Base-by-base conservation (phyloP, 148 eudicot genomes). In the Gaultheria prostrata region DNA sequence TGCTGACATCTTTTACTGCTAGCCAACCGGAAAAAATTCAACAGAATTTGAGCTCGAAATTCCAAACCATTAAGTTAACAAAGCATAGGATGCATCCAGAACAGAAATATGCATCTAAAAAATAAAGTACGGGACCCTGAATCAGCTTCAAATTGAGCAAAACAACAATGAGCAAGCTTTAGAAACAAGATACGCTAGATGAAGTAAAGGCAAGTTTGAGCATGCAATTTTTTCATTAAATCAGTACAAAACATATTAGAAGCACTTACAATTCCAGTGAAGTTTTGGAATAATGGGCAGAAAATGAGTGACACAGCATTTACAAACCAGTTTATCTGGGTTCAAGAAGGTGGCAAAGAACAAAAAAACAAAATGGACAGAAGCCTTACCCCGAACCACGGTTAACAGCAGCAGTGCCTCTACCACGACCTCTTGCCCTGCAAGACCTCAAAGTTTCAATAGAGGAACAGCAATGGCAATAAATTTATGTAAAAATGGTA, bases 381-480 rank as follows among this genome's bases (percentile, higher is more conserved):
- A 67, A 24, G 28, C 48, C 91, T 90, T 86, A 94, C 95, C 87
- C 87, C 78, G 54, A 50, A 77, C 85, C 92, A 76, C 91, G 94
- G 78, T 84, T 85, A 49, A 65, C 80, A 26, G 88, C 85, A 86
- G 84, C 81, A 75, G 89, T 70, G 45, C 86, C 88, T 82, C 91
- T 88, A 13, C 88, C 82, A 50, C 90, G 91, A 76, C 92, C 89
- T 33, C 91, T 85, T 70, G 80, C 88, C 86, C 98, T 94, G 89
- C 91, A 87, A 32, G 53, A 85, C 49, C 26, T 50, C 30, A 54
- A 82, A 59, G 74, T 51, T 8, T 35, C 45, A 76, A 70, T 63
- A 30, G 17, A 56, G 61, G 45, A 50, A 59, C 8, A 20, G 39
- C 9, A 28, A 57, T 12, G 80, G 32, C 50, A 11, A 57, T 43